Evolutionary conservation across 1,139 yeast species (phyloP).

Genomic region (Suhomyces guaymorum): DNA sequence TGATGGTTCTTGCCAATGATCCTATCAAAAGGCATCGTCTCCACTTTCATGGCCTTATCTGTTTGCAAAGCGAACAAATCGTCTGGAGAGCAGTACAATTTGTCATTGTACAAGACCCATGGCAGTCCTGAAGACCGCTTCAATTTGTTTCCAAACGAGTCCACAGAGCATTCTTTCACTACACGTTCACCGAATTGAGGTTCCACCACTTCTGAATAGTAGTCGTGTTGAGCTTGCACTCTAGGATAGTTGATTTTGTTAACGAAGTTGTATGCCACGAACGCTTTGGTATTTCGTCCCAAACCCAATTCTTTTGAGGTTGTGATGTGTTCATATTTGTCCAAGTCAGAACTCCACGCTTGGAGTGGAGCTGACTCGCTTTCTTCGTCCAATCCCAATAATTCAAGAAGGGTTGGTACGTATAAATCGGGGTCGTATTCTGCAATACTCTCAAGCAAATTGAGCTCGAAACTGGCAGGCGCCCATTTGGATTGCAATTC

Average conservation of each 20-base stretch:
- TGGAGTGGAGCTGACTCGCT: constrained; percentile 23
- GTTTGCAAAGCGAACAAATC: constrained; percentile 71
- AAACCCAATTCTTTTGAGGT: constrained; percentile 25
- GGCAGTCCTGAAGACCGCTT: constrained; percentile 25
- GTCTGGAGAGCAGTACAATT: constrained; percentile 61
- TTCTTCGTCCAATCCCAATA: constrained; percentile 32
- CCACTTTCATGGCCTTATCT: constrained; percentile 23
- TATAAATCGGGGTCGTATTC: constrained; percentile 51
- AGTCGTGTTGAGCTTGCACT: constrained; percentile 61
- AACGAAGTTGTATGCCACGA: constrained; percentile 54
- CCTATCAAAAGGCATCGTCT: constrained; percentile 54
- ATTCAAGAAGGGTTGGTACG: constrained; percentile 43
- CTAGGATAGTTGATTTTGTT: constrained; percentile 60
- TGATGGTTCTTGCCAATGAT: constrained; percentile 48
- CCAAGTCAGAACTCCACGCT: constrained; percentile 22
- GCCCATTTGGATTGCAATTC: constrained; percentile 31
- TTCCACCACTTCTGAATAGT: constrained; percentile 39
- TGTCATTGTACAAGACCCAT: constrained; percentile 56
- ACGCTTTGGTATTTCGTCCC: constrained; percentile 17
- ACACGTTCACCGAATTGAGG: constrained; percentile 23
- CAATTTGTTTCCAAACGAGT: constrained; percentile 39
- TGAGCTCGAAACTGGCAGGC: constrained; percentile 45
- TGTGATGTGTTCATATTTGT: constrained; percentile 40
- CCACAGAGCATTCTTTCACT: constrained; percentile 28
- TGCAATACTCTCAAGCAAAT: constrained; percentile 57